Base-by-base conservation (phyloP, 345 rosid genomes). In the Moricandia moricandioides region DNA sequence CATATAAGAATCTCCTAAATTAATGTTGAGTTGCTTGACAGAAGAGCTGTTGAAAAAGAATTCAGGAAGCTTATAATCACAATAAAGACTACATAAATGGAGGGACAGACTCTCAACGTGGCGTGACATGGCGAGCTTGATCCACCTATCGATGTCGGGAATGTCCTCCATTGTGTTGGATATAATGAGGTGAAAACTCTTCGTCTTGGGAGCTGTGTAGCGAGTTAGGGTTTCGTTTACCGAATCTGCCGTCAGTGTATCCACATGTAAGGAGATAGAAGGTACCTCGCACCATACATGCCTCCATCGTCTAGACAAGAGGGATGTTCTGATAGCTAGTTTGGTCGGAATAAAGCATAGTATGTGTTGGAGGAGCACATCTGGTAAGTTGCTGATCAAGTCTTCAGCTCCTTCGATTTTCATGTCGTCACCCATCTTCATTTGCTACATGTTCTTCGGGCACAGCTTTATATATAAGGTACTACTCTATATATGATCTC, bases 41-140 rank as follows among this genome's bases (percentile, higher is more conserved):
- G 59, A 18, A 10, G 29, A 9, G 9, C 0, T 21, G 6, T 4
- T 21, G 59, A 21, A 55, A 13, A 21, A 21, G 13, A 21, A 9
- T 1, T 21, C 9, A 18, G 30, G 59, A 21, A 21, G 21, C 3
- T 52, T 8, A 7, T 52, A 52, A 4, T 6, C 12, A 47, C 14
- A 2, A 6, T 17, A 17, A 7, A 0, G 1, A 17, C 0, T 8
- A 9, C 2, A 14, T 1, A 52, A 52, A 51, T 52, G 13, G 5
- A 52, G 9, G 11, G 61, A 27, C 16, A 59, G 12, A 2, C 29
- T 29, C 21, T 29, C 8, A 39, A 45, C 74, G 6, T 27, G 13
- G 8, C 29, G 67, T 30, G 75, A 43, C 33, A 21, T 8, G 8
- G 49, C 60, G n/a, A 60, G 61, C 67, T 60, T 12, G 47, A 71